phyloP scores from a whole-genome alignment of 192 early-diverging fungal genomes.

The Backusella psychrophila region DNA sequence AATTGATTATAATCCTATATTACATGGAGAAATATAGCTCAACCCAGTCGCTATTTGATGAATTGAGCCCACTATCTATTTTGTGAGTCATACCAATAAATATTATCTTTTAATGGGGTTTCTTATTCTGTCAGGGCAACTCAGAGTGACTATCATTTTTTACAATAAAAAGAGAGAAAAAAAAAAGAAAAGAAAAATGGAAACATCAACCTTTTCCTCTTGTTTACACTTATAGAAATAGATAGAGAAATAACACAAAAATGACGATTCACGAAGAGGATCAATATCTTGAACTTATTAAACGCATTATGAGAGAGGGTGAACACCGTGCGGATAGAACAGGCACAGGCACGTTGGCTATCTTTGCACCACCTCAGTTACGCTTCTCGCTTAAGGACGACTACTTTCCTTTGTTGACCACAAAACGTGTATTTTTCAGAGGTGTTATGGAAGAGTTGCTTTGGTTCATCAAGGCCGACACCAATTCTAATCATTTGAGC shows the following conservation, averaged over 20 bases:
- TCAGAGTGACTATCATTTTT: not conserved
- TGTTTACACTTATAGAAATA: not conserved
- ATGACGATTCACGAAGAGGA: conserved; percentile 64
- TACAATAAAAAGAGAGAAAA: not conserved
- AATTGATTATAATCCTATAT: not conserved
- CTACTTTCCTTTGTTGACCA: conserved; percentile 87
- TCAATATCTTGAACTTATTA: conserved; percentile 85
- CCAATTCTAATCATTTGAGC: conserved; percentile 73
- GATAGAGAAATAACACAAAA: not conserved
- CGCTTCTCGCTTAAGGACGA: conserved; percentile 78
- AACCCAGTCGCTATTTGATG: not conserved
- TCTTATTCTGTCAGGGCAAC: not conserved
- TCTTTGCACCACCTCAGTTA: conserved; percentile 86
- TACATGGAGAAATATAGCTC: not conserved
- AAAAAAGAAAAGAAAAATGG: not conserved
- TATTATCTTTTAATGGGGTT: not conserved
- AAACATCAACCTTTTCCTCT: not conserved
- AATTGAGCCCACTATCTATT: not conserved
- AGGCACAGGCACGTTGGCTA: conserved; percentile 77
- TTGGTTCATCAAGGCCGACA: conserved; percentile 93
- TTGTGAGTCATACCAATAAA: not conserved
- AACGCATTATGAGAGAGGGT: conserved; percentile 67
- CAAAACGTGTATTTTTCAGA: conserved; percentile 92
- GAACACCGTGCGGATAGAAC: conserved; percentile 85
- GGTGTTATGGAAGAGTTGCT: conserved; percentile 92